Percentiles rank a stretch among this genome's conserved stretches.
Evolutionary conservation across 441 rosid species (phyloP).

Genomic region (Geranium incanum): DNA sequence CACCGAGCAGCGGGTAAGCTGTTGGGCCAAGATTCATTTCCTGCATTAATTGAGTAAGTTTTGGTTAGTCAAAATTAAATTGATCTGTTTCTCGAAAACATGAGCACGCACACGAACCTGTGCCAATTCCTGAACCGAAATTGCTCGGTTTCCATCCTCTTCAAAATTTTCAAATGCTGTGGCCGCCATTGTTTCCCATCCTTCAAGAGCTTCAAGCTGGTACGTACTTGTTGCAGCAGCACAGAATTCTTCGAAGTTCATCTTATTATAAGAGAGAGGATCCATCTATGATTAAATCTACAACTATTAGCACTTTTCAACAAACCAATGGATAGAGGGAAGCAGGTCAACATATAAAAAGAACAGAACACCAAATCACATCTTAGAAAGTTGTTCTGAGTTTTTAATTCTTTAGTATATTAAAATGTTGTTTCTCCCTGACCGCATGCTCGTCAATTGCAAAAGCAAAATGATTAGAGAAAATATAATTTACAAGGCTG

Average conservation of each 20-base stretch:
- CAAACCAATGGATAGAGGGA: background rate
- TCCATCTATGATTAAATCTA: slow-evolving; percentile 22
- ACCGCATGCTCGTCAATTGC: too few relatives aligned
- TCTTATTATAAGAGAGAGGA: slow-evolving; percentile 72
- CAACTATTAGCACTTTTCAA: background rate
- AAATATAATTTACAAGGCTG: too few relatives aligned
- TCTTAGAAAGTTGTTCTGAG: background rate
- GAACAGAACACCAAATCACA: background rate
- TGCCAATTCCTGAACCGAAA: slow-evolving; percentile 84
- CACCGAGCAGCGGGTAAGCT: slow-evolving; percentile 68
- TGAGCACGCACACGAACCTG: slow-evolving; percentile 44
- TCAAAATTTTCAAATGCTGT: slow-evolving; percentile 73
- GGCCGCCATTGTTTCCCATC: slow-evolving; percentile 41
- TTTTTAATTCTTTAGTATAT: background rate
- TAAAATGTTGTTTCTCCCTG: too few relatives aligned
- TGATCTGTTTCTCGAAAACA: background rate
- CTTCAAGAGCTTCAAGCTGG: slow-evolving; percentile 78
- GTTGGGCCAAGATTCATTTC: slow-evolving; percentile 90
- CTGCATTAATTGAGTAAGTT: slow-evolving; percentile 29
- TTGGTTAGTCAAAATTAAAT: background rate
- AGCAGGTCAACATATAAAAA: background rate
- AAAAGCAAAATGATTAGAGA: too few relatives aligned
- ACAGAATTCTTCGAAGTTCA: slow-evolving; percentile 93
- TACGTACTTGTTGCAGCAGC: slow-evolving; percentile 84
- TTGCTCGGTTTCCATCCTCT: slow-evolving; percentile 75